Evolutionary conservation across 1,284 basidiomycete species (phyloP).

Genomic region (Ganoderma resinaceum): DNA sequence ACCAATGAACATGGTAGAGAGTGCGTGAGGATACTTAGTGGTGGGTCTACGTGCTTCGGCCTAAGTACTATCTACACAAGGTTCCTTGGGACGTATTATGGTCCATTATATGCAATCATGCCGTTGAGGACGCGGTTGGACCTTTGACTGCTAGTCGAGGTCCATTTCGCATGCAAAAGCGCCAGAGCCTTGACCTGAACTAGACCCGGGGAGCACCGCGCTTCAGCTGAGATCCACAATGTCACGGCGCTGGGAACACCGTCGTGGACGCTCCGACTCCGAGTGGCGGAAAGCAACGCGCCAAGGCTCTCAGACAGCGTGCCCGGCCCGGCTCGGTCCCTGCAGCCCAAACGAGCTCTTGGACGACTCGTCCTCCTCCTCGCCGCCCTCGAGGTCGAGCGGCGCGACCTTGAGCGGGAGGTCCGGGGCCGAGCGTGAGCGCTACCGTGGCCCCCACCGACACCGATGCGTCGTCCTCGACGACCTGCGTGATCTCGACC

Average conservation of each 20-base stretch:
- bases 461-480: conserved; percentile 2
- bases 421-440: background rate
- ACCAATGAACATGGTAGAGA: too few relatives aligned
- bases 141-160: background rate
- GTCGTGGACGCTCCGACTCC: too few relatives aligned
- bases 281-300: too few relatives aligned
- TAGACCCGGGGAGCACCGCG: background rate
- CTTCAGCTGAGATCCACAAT: background rate
- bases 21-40: too few relatives aligned
- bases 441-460: background rate
- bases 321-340: background rate
- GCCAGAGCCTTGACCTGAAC: background rate
- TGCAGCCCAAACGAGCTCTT: background rate
- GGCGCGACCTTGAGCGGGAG: background rate
- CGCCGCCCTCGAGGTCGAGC: background rate
- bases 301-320: background rate
- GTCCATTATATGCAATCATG: too few relatives aligned
- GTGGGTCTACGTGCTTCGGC: too few relatives aligned
- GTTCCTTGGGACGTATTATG: too few relatives aligned
- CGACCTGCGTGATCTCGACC: conserved; percentile 20
- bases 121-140: too few relatives aligned
- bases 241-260: too few relatives aligned
- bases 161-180: background rate
- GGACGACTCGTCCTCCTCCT: background rate
- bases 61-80: too few relatives aligned